These are phyloP conservation scores for Fomes fomentarius DNA, from an alignment of 1,284 basidiomycete species.

Conservation along the genomic window DNA sequence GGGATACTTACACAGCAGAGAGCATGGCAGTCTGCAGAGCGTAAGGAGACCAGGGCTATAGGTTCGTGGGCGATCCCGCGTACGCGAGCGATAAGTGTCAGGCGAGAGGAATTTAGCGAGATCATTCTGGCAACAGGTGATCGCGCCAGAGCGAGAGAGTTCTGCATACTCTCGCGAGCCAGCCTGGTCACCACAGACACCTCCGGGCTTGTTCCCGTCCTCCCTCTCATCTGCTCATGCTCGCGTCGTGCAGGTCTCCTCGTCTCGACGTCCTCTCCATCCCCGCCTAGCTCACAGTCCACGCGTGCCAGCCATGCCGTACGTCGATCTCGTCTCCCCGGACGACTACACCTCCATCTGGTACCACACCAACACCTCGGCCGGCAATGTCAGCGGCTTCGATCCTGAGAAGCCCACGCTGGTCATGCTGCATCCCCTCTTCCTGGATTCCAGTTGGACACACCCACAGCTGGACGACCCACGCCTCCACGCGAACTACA, in stretches of 20 bases:
- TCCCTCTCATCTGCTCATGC: constrained; percentile 14
- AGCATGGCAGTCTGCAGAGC: too few relatives aligned
- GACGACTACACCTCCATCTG: constrained; percentile 72
- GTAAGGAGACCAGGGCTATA: too few relatives aligned
- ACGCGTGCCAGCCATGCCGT: constrained; percentile 56
- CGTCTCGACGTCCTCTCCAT: not conserved
- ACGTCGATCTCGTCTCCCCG: constrained; percentile 62
- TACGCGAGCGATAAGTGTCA: constrained; percentile 3
- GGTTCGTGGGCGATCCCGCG: constrained; percentile 9
- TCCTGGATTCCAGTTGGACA: constrained; percentile 72
- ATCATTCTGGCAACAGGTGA: constrained; percentile 18
- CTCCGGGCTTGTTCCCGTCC: not conserved
- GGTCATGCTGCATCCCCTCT: constrained; percentile 66
- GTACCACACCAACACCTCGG: constrained; percentile 66
- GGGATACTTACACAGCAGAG: too few relatives aligned
- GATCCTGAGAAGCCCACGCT: constrained; percentile 64
- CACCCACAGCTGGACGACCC: constrained; percentile 67
- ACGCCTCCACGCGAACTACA: constrained; percentile 57
- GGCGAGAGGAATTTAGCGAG: constrained; percentile 13
- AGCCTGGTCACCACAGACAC: constrained; percentile 4
- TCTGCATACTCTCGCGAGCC: constrained; percentile 3
- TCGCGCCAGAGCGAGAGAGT: constrained; percentile 9
- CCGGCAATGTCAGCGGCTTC: constrained; percentile 64
- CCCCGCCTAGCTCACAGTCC: constrained; percentile 6
- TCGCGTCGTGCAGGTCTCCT: constrained; percentile 1